Percentiles rank a stretch among this genome's conserved stretches.
phyloP scores from a whole-genome alignment of 331 rosid genomes.

The Quercus phellos region DNA sequence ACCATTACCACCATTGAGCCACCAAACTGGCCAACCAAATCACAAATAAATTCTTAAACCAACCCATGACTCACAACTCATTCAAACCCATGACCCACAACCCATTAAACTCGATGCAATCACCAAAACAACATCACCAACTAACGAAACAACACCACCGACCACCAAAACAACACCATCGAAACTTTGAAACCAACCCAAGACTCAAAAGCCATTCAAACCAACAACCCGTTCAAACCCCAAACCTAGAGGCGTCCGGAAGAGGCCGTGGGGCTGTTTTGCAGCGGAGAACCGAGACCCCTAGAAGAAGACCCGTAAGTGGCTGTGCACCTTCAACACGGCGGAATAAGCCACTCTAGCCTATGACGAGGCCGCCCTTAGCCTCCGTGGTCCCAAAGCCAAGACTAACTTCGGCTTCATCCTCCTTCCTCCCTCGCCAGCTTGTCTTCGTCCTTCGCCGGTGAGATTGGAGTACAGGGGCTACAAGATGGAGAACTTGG shows the following conservation, averaged over 20 bases:
- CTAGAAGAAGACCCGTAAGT: slow-evolving; percentile 63
- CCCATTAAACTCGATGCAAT: too few species aligned
- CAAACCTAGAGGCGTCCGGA: slow-evolving; percentile 52
- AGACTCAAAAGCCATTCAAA: too few species aligned
- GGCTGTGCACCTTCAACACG: slow-evolving; percentile 88
- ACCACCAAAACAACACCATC: too few species aligned
- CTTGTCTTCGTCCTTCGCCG: neutral
- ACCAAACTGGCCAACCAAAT: too few species aligned
- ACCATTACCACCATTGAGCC: too few species aligned
- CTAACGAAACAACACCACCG: too few species aligned
- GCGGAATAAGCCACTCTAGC: slow-evolving; percentile 86
- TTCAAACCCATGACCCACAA: too few species aligned
- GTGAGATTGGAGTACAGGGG: slow-evolving; percentile 55
- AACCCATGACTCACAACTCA: too few species aligned
- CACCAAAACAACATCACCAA: too few species aligned
- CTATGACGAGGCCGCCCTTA: slow-evolving; percentile 65
- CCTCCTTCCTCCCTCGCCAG: neutral
- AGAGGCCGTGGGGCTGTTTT: slow-evolving; percentile 81
- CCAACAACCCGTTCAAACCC: too few species aligned
- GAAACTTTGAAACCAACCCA: too few species aligned
- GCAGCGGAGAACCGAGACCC: slow-evolving; percentile 89
- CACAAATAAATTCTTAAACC: too few species aligned
- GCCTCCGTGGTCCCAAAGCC: slow-evolving; percentile 65
- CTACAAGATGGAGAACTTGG: slow-evolving; percentile 49
- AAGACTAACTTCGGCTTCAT: slow-evolving; percentile 58